A percentile compares a stretch with the other conserved stretches of the same genome.
Conservation (phyloP, 2,329 filamentous ascomycete genomes). For the Claviceps digitariae region DNA sequence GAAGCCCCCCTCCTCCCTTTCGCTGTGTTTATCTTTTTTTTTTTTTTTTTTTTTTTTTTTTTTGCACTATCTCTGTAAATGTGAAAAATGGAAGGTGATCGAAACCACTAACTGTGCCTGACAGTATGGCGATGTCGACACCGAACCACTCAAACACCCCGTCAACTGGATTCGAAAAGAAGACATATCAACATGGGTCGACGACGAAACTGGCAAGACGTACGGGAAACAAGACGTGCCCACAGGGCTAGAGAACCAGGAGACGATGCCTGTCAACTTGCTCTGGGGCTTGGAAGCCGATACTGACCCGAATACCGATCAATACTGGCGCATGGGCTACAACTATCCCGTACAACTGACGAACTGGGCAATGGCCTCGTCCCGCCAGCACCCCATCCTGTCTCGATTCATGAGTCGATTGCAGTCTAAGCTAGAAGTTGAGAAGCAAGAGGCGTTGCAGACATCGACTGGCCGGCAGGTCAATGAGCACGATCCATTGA, state of each 20-base stretch:
- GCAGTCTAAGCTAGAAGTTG: constrained; percentile 5
- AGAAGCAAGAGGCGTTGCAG: constrained; percentile 4
- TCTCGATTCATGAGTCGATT: constrained; percentile 11
- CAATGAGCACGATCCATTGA: constrained; percentile 9
- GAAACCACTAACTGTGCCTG: not conserved
- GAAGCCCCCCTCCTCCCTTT: no score
- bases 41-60: not conserved
- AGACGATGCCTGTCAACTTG: constrained; percentile 10
- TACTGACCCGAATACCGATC: constrained; percentile 10
- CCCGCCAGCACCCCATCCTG: constrained; percentile 11
- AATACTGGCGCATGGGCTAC: constrained; percentile 15
- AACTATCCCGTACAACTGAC: constrained; percentile 13
- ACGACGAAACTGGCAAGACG: constrained; percentile 7
- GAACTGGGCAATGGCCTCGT: constrained; percentile 14
- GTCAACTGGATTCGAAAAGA: constrained; percentile 10
- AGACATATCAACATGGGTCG: constrained; percentile 11
- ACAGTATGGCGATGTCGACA: constrained; percentile 14
- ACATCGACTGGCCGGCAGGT: not conserved
- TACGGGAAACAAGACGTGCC: constrained; percentile 6
- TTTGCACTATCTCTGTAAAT: not conserved
- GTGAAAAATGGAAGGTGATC: not conserved
- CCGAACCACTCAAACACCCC: constrained; percentile 12
- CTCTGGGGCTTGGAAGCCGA: constrained; percentile 14
- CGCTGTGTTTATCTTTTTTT: not conserved
- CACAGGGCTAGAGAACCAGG: not conserved